Percentiles rank a stretch among this genome's conserved stretches.
Conservation (phyloP, 148 eudicot species). For the Nyssa sinensis region DNA sequence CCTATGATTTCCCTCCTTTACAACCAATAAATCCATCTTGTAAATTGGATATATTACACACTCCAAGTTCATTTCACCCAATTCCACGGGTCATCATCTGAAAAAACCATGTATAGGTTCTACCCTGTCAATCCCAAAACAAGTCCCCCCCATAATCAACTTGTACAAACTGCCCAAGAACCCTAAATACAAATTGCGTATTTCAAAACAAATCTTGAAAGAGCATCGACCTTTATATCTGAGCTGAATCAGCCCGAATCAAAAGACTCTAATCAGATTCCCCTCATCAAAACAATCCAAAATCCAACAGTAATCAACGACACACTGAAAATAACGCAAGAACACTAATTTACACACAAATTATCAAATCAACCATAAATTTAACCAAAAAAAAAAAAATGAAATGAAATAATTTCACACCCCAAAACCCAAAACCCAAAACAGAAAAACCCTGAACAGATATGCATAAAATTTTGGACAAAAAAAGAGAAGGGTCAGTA, state of each 20-base stretch:
- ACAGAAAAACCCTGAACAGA: background rate
- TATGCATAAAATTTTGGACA: background rate
- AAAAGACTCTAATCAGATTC: background rate
- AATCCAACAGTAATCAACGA: slow-evolving; percentile 11
- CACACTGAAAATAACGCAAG: background rate
- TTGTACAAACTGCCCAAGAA: no score
- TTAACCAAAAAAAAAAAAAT: no score
- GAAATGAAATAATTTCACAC: background rate
- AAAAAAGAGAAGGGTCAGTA: background rate
- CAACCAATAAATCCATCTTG: background rate
- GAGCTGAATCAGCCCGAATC: no score
- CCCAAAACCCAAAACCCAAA: background rate
- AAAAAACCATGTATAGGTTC: background rate
- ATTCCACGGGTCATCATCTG: background rate
- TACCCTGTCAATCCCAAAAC: no score
- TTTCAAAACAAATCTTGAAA: background rate
- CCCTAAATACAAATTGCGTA: background rate
- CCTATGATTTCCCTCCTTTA: no score
- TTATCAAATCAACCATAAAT: slow-evolving; percentile 10
- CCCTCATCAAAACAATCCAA: background rate
- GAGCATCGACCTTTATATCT: background rate
- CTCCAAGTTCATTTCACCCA: background rate
- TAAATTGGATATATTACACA: no score
- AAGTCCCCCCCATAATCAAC: no score
- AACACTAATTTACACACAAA: background rate